These are phyloP conservation scores for Penicillium paneum DNA, from an alignment of 2,329 filamentous ascomycete genomes.

Conservation along the genomic window DNA sequence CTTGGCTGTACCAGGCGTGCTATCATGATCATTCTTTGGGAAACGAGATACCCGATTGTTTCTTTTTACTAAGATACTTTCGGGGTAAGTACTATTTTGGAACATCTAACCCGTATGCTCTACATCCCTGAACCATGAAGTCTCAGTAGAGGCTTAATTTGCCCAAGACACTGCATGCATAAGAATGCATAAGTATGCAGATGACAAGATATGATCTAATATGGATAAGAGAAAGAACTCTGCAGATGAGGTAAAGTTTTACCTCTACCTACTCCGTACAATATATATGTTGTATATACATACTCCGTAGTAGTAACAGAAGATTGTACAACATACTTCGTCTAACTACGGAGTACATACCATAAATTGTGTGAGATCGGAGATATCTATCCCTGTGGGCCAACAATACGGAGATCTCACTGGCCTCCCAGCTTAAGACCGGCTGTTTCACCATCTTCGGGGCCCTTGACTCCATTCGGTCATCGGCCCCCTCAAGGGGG, in stretches of 20 bases:
- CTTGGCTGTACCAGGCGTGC: not conserved
- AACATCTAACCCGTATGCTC: constrained; percentile 2
- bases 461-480: constrained; percentile 28
- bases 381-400: constrained; percentile 12
- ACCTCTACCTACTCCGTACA: not conserved
- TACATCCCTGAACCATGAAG: not conserved
- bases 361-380: not conserved
- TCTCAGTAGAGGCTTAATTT: not conserved
- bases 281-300: not conserved
- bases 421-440: constrained; percentile 14
- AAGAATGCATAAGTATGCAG: not conserved
- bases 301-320: not conserved
- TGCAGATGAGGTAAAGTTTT: not conserved
- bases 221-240: not conserved
- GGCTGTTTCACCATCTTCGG: constrained; percentile 32
- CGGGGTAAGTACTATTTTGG: constrained; percentile 8
- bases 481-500: constrained; percentile 10
- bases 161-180: not conserved
- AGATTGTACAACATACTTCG: not conserved
- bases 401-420: constrained; percentile 13
- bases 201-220: not conserved
- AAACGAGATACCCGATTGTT: not conserved
- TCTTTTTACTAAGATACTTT: not conserved
- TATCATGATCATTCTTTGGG: not conserved
- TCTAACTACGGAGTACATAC: not conserved